These are phyloP conservation scores for Trichoderma cornu-damae DNA, from an alignment of 2,329 filamentous ascomycete genomes.

Conservation along the genomic window DNA sequence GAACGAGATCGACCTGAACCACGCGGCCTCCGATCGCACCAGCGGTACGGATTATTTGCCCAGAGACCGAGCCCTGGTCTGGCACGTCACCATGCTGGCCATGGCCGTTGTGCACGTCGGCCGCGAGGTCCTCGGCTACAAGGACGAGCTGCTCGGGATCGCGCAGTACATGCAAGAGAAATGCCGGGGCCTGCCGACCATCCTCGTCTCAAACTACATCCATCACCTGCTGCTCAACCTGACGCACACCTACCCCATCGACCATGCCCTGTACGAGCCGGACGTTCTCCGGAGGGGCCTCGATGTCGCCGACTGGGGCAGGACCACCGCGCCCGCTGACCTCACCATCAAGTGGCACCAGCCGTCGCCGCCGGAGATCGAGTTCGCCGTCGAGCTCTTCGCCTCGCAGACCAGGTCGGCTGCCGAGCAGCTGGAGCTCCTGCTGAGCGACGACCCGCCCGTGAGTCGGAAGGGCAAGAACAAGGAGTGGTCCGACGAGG, in stretches of 20 bases:
- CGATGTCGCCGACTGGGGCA: slow-evolving; percentile 77
- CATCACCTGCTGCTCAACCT: slow-evolving; percentile 93
- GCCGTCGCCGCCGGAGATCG: slow-evolving; percentile 70
- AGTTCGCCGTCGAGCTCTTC: slow-evolving; percentile 86
- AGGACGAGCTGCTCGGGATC: slow-evolving; percentile 83
- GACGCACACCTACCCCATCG: slow-evolving; percentile 88
- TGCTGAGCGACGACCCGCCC: slow-evolving; percentile 76
- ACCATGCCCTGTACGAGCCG: slow-evolving; percentile 84
- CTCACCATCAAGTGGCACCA: slow-evolving; percentile 89
- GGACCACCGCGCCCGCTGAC: slow-evolving; percentile 64
- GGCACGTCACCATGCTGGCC: slow-evolving; percentile 94
- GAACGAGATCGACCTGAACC: slow-evolving; percentile 94
- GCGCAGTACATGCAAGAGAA: slow-evolving; percentile 95
- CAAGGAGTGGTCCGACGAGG: slow-evolving; percentile 98
- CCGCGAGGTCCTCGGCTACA: slow-evolving; percentile 80
- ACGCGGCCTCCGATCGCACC: slow-evolving; percentile 88
- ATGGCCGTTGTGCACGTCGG: slow-evolving; percentile 98
- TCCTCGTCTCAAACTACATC: slow-evolving; percentile 95
- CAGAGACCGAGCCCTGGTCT: slow-evolving; percentile 85
- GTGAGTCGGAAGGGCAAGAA: slow-evolving; percentile 91
- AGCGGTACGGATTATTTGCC: slow-evolving; percentile 91
- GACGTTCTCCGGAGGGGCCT: slow-evolving; percentile 65
- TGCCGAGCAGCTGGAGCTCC: slow-evolving; percentile 64
- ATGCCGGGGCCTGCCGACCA: slow-evolving; percentile 87
- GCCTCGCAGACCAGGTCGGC: slow-evolving; percentile 76